Evolutionary conservation across 768 basidiomycete genomes (phyloP), one percentile per base, ranked within the genome.

Genomic region (Saitozyma sp.): DNA sequence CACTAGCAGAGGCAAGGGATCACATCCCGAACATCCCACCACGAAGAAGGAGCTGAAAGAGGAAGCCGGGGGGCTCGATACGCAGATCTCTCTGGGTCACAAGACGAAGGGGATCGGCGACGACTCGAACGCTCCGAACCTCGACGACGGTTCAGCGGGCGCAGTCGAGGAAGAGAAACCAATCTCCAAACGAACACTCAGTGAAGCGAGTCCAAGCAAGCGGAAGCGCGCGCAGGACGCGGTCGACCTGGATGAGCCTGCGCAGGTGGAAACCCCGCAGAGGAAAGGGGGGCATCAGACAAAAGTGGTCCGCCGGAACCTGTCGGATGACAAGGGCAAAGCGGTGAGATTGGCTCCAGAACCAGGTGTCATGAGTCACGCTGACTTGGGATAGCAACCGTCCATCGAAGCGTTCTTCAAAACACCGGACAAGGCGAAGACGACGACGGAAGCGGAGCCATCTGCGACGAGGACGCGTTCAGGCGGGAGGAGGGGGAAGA

Each of bases 71-170:
- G 65, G 62, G 40, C 46, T 69, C 38, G 58, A 67, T 9, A 59
- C 61, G 13, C 54, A 61, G 0, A 63, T 67, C 9, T 60, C 53
- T 4, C 29, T 38, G 16, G 53, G 59, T 1, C 66, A 73, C 20
- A 58, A 70, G 43, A 71, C 71, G 46, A 51, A 57, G 17, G 70
- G 65, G 1, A 43, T 76, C 11, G 78, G 78, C 1, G 73, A 77
- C 48, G 76, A 76, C 61, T 76, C 76, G 20, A 74, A 75, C 52
- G 78, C 76, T 0, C 75, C 75, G 6, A 76, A 75, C 54, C 54
- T 54, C 11, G 41, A 56, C 9, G 50, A 43, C 20, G 51, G 37
- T 20, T 58, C 41, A 19, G 60, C 58, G n/a, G 45, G n/a, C 3
- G 6, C 45, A 17, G n/a, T 46, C 45, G 56, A 48, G 54, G 61